phyloP scores from a whole-genome alignment of 306 rosid species.

The Hippophae gyantsensis region DNA sequence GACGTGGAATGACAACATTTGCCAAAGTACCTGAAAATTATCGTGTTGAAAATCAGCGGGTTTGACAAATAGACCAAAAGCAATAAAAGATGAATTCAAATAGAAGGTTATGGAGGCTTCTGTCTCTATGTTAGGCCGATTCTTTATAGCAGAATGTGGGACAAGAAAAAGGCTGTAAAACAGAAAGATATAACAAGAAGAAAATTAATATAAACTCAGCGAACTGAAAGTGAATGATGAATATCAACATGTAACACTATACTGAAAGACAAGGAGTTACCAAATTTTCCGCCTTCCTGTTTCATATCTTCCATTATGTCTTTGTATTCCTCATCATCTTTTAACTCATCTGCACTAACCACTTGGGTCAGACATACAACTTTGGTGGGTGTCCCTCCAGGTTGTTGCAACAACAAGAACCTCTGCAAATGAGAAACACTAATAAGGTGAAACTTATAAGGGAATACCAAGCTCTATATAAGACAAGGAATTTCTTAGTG shows the following conservation, averaged over 20 bases:
- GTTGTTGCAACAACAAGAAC: conserved; percentile 66
- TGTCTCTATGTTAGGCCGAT: conserved; percentile 70
- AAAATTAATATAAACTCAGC: conserved; percentile 33
- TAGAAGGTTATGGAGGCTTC: conserved; percentile 62
- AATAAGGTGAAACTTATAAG: not conserved
- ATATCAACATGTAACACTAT: not conserved
- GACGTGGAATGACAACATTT: conserved; percentile 78
- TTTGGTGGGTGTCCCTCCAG: conserved; percentile 63
- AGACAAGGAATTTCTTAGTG: not conserved
- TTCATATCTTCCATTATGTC: conserved; percentile 91
- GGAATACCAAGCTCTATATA: not conserved
- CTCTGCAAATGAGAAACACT: conserved; percentile 35
- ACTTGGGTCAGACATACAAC: conserved; percentile 84
- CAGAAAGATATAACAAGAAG: conserved; percentile 44
- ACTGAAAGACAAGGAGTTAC: conserved; percentile 21
- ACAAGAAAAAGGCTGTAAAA: conserved; percentile 67
- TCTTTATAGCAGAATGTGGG: conserved; percentile 72
- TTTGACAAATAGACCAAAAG: conserved; percentile 15
- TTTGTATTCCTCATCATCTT: conserved; percentile 82
- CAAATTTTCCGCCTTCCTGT: conserved; percentile 84
- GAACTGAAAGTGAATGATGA: not conserved
- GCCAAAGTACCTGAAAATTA: conserved; percentile 64
- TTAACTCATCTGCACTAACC: conserved; percentile 75
- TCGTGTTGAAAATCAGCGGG: conserved; percentile 13
- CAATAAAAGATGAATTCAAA: conserved; percentile 24